Conservation (phyloP, 2,329 filamentous ascomycete species). For the Penicillium brasilianum region DNA sequence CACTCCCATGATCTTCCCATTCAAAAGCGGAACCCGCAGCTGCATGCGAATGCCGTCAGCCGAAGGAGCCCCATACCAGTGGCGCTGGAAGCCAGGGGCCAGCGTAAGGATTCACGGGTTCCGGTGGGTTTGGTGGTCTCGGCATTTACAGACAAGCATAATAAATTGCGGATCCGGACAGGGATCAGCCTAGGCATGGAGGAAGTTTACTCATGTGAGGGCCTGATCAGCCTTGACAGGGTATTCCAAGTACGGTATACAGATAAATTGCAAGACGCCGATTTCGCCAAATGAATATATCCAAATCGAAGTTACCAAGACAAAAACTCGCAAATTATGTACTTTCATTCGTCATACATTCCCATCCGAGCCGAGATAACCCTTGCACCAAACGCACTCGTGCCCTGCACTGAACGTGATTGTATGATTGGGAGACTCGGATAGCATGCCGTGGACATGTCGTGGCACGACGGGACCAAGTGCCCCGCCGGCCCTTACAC, state of each 20-base stretch:
- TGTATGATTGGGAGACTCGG: constrained; percentile 22
- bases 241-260: neutral
- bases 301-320: neutral
- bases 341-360: neutral
- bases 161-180: neutral
- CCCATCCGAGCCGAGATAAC: constrained; percentile 3
- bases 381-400: constrained; percentile 8
- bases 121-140: constrained; percentile 11
- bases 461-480: constrained; percentile 8
- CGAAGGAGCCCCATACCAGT: constrained; percentile 15
- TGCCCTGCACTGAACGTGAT: constrained; percentile 25
- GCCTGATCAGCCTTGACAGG: neutral
- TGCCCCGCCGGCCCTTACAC: constrained; percentile 16
- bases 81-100: constrained; percentile 11
- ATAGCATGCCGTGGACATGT: constrained; percentile 11
- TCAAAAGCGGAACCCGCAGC: constrained; percentile 14
- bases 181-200: neutral
- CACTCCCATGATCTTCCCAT: neutral
- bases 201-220: neutral
- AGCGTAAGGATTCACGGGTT: neutral
- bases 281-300: neutral
- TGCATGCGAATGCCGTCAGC: constrained; percentile 24
- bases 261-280: neutral
- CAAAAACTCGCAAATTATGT: neutral
- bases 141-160: constrained; percentile 9